Evolutionary conservation across 768 basidiomycete genomes (phyloP).

Genomic region (Leccinellum luteum): DNA sequence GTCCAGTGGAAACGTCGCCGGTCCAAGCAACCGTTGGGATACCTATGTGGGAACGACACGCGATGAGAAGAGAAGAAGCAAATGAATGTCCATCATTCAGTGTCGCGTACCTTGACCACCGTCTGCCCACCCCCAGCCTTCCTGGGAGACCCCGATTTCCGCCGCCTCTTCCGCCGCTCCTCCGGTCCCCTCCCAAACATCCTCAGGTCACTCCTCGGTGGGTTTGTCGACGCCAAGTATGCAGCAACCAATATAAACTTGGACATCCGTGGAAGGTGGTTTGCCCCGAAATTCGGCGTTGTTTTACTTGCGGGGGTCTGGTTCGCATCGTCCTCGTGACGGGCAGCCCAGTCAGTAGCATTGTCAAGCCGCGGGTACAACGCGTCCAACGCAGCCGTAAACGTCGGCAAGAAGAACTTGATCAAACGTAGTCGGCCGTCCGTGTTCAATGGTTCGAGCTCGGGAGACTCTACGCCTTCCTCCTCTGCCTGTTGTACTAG

Average conservation of each 20-base stretch:
- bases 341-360: slow-evolving; percentile 58
- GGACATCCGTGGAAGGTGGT: slow-evolving; percentile 58
- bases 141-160: slow-evolving; percentile 37
- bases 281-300: slow-evolving; percentile 20
- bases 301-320: slow-evolving; percentile 4
- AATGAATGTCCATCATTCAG: not conserved
- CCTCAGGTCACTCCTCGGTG: slow-evolving; percentile 71
- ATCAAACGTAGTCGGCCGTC: slow-evolving; percentile 66
- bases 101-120: slow-evolving; percentile 41
- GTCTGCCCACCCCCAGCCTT: slow-evolving; percentile 36
- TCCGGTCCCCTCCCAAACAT: slow-evolving; percentile 79
- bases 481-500: slow-evolving; percentile 21
- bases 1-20: slow-evolving; percentile 75
- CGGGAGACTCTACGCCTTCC: slow-evolving; percentile 22
- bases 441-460: slow-evolving; percentile 44
- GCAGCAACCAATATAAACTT: slow-evolving; percentile 75
- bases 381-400: slow-evolving; percentile 59
- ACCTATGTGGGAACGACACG: slow-evolving; percentile 38
- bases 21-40: slow-evolving; percentile 78
- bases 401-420: slow-evolving; percentile 58
- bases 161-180: slow-evolving; percentile 58
- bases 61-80: not conserved
- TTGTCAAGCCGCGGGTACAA: slow-evolving; percentile 69
- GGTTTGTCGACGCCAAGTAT: slow-evolving; percentile 84
- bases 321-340: slow-evolving; percentile 42